phyloP scores from a whole-genome alignment of 345 rosid species.

The Diplotaxis tenuifolia region DNA sequence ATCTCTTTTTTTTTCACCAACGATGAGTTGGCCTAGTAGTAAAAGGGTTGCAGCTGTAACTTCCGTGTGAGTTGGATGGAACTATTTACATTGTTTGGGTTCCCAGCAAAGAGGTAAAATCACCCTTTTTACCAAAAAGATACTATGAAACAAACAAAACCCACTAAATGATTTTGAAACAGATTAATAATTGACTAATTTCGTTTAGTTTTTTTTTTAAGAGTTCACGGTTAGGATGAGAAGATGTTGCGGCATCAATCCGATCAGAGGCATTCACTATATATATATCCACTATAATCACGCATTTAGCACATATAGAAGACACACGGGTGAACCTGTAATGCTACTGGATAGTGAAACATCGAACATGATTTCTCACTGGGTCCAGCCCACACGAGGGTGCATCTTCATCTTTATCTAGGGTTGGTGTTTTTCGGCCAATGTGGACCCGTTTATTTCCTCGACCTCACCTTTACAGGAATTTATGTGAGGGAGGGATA shows the following conservation, averaged over 20 bases:
- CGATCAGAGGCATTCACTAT: neutral
- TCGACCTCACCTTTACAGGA: slow-evolving; percentile 24
- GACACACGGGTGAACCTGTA: slow-evolving; percentile 21
- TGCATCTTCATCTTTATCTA: slow-evolving; percentile 15
- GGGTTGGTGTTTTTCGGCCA: slow-evolving; percentile 18
- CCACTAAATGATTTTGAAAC: neutral
- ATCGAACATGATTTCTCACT: neutral
- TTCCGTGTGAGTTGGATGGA: too few relatives aligned
- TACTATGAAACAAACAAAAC: neutral
- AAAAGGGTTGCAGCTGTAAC: too few relatives aligned
- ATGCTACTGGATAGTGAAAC: slow-evolving; percentile 19
- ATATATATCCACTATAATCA: neutral
- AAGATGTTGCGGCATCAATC: slow-evolving; percentile 11
- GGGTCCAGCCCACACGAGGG: slow-evolving; percentile 39
- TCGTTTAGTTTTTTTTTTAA: neutral
- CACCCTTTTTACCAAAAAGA: too few relatives aligned
- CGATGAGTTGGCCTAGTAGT: too few relatives aligned
- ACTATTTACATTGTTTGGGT: too few relatives aligned
- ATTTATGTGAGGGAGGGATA: neutral
- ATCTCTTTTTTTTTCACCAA: too few relatives aligned
- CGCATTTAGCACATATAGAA: slow-evolving; percentile 7
- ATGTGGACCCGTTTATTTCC: slow-evolving; percentile 25
- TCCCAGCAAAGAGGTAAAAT: too few relatives aligned
- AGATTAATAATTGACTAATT: neutral
- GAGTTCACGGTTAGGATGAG: neutral